Conservation (phyloP, 805 yeast species). For the Cyberlindnera sargentensis region DNA sequence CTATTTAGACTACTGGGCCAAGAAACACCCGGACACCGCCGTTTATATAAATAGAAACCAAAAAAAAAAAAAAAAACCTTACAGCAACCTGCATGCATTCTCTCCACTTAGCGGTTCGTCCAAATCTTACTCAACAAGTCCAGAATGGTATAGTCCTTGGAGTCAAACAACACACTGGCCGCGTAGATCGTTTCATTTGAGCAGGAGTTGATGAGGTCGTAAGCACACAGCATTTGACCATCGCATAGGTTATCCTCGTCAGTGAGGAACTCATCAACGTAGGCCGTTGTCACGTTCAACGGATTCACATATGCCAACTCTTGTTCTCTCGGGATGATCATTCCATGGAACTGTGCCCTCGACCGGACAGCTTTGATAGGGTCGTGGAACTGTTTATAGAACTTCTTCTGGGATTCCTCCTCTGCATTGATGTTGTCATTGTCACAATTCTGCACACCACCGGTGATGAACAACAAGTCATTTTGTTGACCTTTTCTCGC, state of each 20-base stretch:
- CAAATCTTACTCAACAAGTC: constrained; percentile 18
- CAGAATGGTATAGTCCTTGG: too few relatives aligned
- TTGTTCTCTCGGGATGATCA: constrained; percentile 13
- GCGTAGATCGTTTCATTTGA: constrained; percentile 8
- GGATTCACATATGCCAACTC: constrained; percentile 8
- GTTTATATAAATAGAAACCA: too few relatives aligned
- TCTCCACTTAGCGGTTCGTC: too few relatives aligned
- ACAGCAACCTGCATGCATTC: too few relatives aligned
- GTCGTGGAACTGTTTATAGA: constrained; percentile 3
- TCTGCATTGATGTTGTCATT: constrained; percentile 1
- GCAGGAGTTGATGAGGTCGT: constrained; percentile 13
- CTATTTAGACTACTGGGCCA: too few relatives aligned
- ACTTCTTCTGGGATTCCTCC: constrained; percentile 7
- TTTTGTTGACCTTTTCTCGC: not conserved
- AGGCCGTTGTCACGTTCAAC: not conserved
- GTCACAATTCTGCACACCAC: constrained; percentile 14
- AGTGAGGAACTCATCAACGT: constrained; percentile 9
- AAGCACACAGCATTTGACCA: constrained; percentile 12
- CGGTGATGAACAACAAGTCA: constrained; percentile 9
- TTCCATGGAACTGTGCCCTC: constrained; percentile 8
- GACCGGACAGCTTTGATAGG: constrained; percentile 1
- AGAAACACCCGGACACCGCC: too few relatives aligned
- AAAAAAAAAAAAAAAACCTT: too few relatives aligned
- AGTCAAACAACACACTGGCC: not conserved
- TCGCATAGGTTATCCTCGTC: constrained; percentile 11